Conservation (phyloP, 129 eudicot species). For the Flaveria ramosissima region DNA sequence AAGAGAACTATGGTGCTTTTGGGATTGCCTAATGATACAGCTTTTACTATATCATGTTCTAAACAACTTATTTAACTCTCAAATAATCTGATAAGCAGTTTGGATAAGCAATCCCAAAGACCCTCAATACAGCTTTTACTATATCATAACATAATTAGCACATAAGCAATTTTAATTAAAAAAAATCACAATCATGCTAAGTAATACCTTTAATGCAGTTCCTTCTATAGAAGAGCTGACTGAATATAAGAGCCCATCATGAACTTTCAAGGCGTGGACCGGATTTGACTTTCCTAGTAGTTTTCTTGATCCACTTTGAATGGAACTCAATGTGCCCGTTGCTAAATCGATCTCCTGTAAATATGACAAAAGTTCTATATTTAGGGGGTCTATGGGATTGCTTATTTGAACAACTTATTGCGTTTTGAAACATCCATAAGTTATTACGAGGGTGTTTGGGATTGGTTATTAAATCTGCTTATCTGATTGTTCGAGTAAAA, state of each 20-base stretch:
- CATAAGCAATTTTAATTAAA: neutral
- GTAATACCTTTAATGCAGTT: slow-evolving; percentile 60
- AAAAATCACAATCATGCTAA: slow-evolving; percentile 1
- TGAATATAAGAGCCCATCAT: slow-evolving; percentile 60
- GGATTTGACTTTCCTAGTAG: slow-evolving; percentile 61
- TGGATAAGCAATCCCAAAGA: too few species aligned
- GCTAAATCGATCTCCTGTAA: slow-evolving; percentile 73
- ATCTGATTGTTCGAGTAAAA: neutral
- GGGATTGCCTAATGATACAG: too few species aligned
- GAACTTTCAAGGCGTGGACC: slow-evolving; percentile 56
- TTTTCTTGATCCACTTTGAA: slow-evolving; percentile 74
- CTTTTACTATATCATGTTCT: too few species aligned
- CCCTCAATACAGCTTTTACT: neutral
- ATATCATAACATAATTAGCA: neutral
- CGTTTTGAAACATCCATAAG: neutral
- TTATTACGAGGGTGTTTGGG: neutral
- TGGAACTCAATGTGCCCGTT: slow-evolving; percentile 60
- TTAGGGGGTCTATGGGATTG: neutral
- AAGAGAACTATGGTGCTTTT: too few species aligned
- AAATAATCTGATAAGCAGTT: too few species aligned
- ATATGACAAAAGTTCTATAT: slow-evolving; percentile 4
- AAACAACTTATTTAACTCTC: too few species aligned
- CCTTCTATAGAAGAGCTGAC: slow-evolving; percentile 70
- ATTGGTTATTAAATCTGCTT: neutral
- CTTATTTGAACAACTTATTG: neutral